Conservation (phyloP, 2,329 filamentous ascomycete species). For the Cercospora sp. region DNA sequence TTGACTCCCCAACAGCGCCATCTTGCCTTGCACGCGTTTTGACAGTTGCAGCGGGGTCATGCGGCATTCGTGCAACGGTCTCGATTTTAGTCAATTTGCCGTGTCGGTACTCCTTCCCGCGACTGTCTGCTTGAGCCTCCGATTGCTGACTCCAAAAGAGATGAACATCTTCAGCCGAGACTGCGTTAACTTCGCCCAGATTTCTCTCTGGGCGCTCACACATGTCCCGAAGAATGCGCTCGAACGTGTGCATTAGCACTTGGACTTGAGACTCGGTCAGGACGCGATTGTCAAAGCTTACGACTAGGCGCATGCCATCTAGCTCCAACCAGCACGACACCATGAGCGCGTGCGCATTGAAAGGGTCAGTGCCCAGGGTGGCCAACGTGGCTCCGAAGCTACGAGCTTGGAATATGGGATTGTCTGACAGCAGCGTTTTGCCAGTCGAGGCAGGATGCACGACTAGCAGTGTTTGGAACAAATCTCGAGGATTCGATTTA, state of each 20-base stretch:
- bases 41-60: background rate
- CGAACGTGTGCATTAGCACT: constrained; percentile 1
- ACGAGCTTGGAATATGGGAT: background rate
- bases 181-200: background rate
- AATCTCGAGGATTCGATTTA: constrained; percentile 45
- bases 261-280: constrained; percentile 3
- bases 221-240: background rate
- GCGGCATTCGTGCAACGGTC: background rate
- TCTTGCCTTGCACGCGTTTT: background rate
- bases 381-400: background rate
- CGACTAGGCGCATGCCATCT: background rate
- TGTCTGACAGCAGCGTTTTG: background rate
- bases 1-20: background rate
- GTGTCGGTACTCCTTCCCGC: background rate
- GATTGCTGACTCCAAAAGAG: constrained; percentile 7
- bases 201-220: background rate
- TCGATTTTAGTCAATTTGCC: background rate
- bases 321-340: background rate
- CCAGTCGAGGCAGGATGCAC: constrained; percentile 35
- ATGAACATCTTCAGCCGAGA: background rate
- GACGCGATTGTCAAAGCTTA: constrained; percentile 10
- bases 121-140: background rate
- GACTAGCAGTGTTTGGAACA: constrained; percentile 57
- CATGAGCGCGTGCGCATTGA: constrained; percentile 10
- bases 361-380: constrained; percentile 1